Base-by-base conservation (phyloP, 768 basidiomycete genomes). In the Russula virescens region DNA sequence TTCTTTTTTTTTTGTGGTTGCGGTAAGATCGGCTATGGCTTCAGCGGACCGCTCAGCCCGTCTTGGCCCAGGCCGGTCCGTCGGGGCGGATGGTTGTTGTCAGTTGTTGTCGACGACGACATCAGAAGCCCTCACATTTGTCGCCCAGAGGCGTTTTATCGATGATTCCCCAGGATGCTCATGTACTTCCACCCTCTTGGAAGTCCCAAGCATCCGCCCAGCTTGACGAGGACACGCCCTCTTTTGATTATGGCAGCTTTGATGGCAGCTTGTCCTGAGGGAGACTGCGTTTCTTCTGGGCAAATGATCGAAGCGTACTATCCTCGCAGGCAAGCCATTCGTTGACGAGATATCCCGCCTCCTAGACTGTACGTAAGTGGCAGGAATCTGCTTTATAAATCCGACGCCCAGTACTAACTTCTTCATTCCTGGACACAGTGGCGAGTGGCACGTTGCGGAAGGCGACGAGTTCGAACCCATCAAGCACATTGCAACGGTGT, bases 301-400 rank as follows among this genome's bases (percentile, higher is more conserved):
- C 53, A 98, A 99, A 77, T 93, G 92, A 62, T 83, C 85, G 55
- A 80, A 85, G 60, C 68, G 81, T 19, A 84, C 84, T 23, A 87
- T 98, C 28, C 82, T 99, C 10, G 97, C 97, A 13, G 97, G 97
- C 55, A 89, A 87, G 10, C 97, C 96, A 0, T 98, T 99, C 76
- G 91, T 98, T 70, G 88, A 89, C 40, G 93, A 98, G 75, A 83
- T 98, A 61, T 98, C 98, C 73, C 75, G 76, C 48, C 91, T 93
- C 68, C 81, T 97, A 25, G 93, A 82, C 35, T 99, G 96, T 87
- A 75, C 84, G 95, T 96, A 73, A 72, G 94, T 83, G 55, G 34
- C 8, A 23, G 11, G 11, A 21, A 3, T 19, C 3, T 19, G 4
- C 7, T 43, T 3, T 43, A 38, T 43, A 19, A 19, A 19, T 19